Evolutionary conservation across 2,329 filamentous ascomycete genomes (phyloP).

Genomic region (Talaromyces piceae): DNA sequence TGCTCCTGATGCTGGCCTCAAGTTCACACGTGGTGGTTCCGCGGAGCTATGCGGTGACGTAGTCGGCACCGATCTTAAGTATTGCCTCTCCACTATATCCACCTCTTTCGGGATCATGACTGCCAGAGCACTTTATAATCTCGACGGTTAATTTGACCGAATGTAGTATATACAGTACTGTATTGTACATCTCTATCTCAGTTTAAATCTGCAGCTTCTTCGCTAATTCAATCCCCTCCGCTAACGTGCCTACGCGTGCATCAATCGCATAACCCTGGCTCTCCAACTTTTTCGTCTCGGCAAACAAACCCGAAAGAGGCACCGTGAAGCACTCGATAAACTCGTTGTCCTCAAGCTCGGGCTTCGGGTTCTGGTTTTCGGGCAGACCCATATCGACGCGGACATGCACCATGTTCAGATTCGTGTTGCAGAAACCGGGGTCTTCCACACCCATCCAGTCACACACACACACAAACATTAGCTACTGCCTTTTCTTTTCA

Average conservation of each 20-base stretch:
- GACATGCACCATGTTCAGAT: slow-evolving; percentile 57
- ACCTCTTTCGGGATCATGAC: too few species aligned
- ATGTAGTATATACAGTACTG: too few species aligned
- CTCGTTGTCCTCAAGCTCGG: slow-evolving; percentile 68
- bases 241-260: slow-evolving; percentile 67
- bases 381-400: slow-evolving; percentile 61
- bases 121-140: too few species aligned
- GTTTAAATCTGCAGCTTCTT: slow-evolving; percentile 31
- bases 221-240: slow-evolving; percentile 69
- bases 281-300: slow-evolving; percentile 60
- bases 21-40: too few species aligned
- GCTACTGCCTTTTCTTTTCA: too few species aligned
- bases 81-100: too few species aligned
- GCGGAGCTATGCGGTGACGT: too few species aligned
- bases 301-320: slow-evolving; percentile 57
- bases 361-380: slow-evolving; percentile 61
- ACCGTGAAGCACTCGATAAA: slow-evolving; percentile 75
- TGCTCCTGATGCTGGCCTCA: too few species aligned
- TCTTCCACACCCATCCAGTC: slow-evolving; percentile 25
- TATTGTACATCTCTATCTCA: too few species aligned
- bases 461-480: too few species aligned
- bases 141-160: too few species aligned
- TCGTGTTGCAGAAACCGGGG: slow-evolving; percentile 44
- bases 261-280: slow-evolving; percentile 69
- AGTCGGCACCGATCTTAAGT: too few species aligned